Base-by-base conservation (phyloP, 2,329 filamentous ascomycete genomes). In the Xylariaceae sp. region DNA sequence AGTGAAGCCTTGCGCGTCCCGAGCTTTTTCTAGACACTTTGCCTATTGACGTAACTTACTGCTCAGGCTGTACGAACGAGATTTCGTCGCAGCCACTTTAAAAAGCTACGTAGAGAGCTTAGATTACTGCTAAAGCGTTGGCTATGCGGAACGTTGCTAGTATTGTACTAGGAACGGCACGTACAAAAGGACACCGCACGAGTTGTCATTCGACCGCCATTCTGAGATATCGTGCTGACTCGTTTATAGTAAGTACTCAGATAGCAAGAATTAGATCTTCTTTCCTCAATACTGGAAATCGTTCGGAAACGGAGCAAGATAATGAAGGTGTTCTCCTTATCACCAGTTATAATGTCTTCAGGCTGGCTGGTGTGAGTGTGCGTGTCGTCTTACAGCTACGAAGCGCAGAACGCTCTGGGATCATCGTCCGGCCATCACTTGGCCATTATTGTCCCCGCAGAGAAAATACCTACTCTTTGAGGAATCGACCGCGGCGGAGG, bases 351-450 rank as follows among this genome's bases (percentile, higher is more conserved):
- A 48, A 60, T 40, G 58, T 57, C 42, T 57, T 64, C 53, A 63
- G 63, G 44, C 55, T 16, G 61, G 63, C 6, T 67, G 61, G 58
- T 48, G 59, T 3, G 56, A 62, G 19, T 69, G 67, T 48, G 53
- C 66, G 0, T 67, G 67, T 2, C 55, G 53, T 12, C 46, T 67
- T 10, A 53, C 54, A 9, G 60, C 62, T 41, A 69, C 66, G 18
- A 56, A 65, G 56, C 59, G 63, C 2, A 52, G 38, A 1, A 59
- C 62, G 7, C 45, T 69, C 10, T 69, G 67, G 66, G 60, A 64
- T 7, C 61, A 65, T 10, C 48, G 59, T 31, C 61, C 67, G 31
- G 60, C 61, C 34, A 58, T 61, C 34, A 48, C 51, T 14, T 65
- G 61, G 60, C 48, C 45, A 13, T 46, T 43, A 40, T 54, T 51